Percentiles rank a stretch among this genome's conserved stretches.
phyloP scores from a whole-genome alignment of 1,284 basidiomycete genomes.

The Cystobasidium pallidum region DNA sequence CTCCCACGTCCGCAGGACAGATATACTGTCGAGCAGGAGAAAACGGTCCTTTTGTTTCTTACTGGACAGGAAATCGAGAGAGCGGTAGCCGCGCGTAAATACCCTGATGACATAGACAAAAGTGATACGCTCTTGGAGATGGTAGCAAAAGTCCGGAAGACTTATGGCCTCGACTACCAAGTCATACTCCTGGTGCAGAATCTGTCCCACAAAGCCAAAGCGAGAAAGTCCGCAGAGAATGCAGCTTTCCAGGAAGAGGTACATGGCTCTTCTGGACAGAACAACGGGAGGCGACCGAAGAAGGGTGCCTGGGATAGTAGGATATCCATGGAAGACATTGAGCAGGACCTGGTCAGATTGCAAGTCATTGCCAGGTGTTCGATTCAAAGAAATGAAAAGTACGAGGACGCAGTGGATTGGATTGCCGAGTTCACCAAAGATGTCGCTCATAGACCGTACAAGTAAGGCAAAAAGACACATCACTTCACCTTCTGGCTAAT shows the following conservation, averaged over 20 bases:
- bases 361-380: constrained; percentile 24
- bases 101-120: neutral
- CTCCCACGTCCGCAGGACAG: neutral
- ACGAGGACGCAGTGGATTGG: constrained; percentile 39
- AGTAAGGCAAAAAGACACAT: constrained; percentile 47
- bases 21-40: constrained; percentile 23
- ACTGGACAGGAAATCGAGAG: constrained; percentile 24
- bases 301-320: constrained; percentile 7
- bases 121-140: constrained; percentile 23
- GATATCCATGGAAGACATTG: constrained; percentile 34
- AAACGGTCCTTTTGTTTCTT: constrained; percentile 30
- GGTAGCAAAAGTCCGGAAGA: constrained; percentile 9
- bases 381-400: constrained; percentile 21
- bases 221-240: constrained; percentile 22
- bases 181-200: constrained; percentile 34
- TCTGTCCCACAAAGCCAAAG: constrained; percentile 19
- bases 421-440: constrained; percentile 48
- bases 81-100: constrained; percentile 17
- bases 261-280: neutral
- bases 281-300: neutral
- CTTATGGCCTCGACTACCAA: constrained; percentile 28
- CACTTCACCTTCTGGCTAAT: neutral
- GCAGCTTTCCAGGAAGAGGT: constrained; percentile 21
- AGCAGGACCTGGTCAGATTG: constrained; percentile 19
- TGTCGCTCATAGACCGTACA: constrained; percentile 50